Evolutionary conservation across 305 asterid species (phyloP), one percentile per base, ranked within the genome.

Genomic region (Fraxinus latifolia): DNA sequence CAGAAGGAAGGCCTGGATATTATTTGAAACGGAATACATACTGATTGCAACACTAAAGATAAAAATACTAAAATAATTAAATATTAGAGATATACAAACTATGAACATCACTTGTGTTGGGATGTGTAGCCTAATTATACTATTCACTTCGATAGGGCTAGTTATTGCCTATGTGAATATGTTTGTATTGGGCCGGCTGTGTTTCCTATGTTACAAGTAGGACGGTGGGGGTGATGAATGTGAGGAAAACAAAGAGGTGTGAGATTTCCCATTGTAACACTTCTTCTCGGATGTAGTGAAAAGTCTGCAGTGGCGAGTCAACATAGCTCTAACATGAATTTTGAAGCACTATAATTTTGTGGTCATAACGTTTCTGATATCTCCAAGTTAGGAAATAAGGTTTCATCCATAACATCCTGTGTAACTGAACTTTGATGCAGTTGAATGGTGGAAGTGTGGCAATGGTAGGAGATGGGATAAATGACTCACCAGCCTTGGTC

Each of bases 391-490:
- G 32, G 70, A 21, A 21, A 7, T 60, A 21, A 60, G 31, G 70
- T 21, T 60, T 21, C 4, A 78, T 62, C 75, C 58, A 60, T 34
- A 39, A 36, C 37, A 11, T 34, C 36, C 47, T 7, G 15, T 73
- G 80, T 70, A 25, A 74, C 62, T 77, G 25, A 87, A 82, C 82
- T 76, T 81, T 80, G 84, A 74, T 85, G 83, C 89, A 93, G 99
- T 85, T 93, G 85, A 93, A 84, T 86, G 97, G 98, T 79, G 83
- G 86, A 5, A 87, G 85, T 55, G 97, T 95, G 67, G 99, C 98
- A 58, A 95, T 95, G 98, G 91, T 95, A 50, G 99, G 98, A 86
- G 99, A 93, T 3, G 98, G 99, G 81, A 93, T 95, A 85, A 95
- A 95, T 31, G 98, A 95, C 80, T 93, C 98, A 11, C 99, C 97